Base-by-base conservation (phyloP, 179 eudicot species). In the Silene noctiflora region DNA sequence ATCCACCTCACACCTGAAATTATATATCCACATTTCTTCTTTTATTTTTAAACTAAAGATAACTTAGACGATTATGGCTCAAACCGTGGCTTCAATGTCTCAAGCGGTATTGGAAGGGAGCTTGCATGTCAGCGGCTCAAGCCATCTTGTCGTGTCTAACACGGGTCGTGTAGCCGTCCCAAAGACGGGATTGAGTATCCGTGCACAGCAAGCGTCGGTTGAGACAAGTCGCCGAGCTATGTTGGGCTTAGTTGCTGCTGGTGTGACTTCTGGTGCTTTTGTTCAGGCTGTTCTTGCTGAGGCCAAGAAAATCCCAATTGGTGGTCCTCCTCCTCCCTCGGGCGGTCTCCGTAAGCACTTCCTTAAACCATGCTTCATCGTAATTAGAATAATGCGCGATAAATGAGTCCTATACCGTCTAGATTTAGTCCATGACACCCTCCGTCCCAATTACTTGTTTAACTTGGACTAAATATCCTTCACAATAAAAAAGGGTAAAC, bases 81-180 rank as follows among this genome's bases (percentile, higher is more conserved):
- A 91, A 81, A 87, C 91, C 22, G 88, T 91, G 94, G 95, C 99
- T 79, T 95, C 96, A 79, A 90, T 93, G 92, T 85, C 92, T n/a
- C 92, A 86, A 78, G 92, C 85, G 10, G 91, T 88, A 5, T 69
- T 90, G 63, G 96, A 91, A 77, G 91, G 96, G 69, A 94, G 91
- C 82, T 86, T 87, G 74, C 97, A 86, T 53, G 84, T 89, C 75
- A 84, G 84, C 33, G 84, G 90, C 77, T 81, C 94, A 3, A 79
- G 14, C 83, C 87, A 91, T 35, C 60, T 88, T 42, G 25, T 14
- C 69, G 76, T 78, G 60, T 79, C 88, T 60, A 83, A 69, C 72
- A 73, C 72, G 77, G 74, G 64, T 80, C 84, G 91, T 16, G 67
- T 81, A 4, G 83, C 75, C 0, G n/a, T 76, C 63, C 71, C 86